Percentiles rank a stretch among this genome's conserved stretches.
These are phyloP conservation scores for Panicum virgatum DNA, from an alignment of 202 grass and related monocot genomes.

Conservation along the genomic window DNA sequence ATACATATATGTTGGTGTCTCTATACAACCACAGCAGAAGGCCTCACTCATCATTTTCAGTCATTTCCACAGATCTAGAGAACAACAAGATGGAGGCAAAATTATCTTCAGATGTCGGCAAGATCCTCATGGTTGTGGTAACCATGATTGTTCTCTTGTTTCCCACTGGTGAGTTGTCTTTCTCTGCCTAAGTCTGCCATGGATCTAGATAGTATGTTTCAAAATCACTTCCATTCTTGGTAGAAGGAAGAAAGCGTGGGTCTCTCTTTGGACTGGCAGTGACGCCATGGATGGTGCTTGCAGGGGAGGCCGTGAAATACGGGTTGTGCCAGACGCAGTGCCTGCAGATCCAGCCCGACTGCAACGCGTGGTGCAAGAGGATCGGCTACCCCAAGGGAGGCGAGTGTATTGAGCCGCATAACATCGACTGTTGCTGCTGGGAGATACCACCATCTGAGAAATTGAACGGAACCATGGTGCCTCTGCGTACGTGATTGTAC, in stretches of 20 bases:
- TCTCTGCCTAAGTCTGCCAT: neutral
- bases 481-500: neutral
- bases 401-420: neutral
- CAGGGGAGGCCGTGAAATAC: neutral
- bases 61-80: neutral
- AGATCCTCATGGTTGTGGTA: conserved; percentile 4
- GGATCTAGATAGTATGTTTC: neutral
- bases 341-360: neutral
- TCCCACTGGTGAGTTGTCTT: neutral
- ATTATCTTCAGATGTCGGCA: neutral
- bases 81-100: neutral
- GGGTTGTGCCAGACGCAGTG: conserved; percentile 1
- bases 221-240: neutral
- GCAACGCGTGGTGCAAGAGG: neutral
- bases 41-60: neutral
- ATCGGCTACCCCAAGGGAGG: conserved; percentile 8
- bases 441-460: neutral
- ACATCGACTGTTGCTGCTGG: conserved; percentile 10
- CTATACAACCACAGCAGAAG: neutral
- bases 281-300: neutral
- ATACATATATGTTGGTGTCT: neutral
- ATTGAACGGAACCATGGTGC: neutral
- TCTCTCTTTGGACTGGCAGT: neutral
- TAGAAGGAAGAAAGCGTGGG: neutral
- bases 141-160: neutral